Evolutionary conservation across 2,329 filamentous ascomycete species (phyloP).

Genomic region (Exophiala xenobiotica): DNA sequence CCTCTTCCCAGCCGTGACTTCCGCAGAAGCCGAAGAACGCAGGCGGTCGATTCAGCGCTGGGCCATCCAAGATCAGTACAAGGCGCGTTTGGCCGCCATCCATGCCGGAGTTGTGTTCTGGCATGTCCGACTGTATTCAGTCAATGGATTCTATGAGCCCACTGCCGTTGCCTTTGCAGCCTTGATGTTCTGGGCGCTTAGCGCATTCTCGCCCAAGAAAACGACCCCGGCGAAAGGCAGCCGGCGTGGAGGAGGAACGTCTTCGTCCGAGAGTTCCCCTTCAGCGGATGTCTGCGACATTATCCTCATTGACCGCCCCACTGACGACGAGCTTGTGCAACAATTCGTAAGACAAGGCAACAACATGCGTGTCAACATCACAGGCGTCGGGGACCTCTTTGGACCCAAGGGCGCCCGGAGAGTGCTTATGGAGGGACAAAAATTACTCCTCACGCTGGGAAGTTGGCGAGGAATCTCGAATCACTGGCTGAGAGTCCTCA

Average conservation of each 20-base stretch:
- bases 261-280: constrained; percentile 36
- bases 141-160: constrained; percentile 50
- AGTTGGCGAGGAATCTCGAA: constrained; percentile 10
- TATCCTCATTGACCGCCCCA: constrained; percentile 55
- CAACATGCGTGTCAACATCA: constrained; percentile 51
- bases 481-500: constrained; percentile 10
- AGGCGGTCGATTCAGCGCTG: constrained; percentile 46
- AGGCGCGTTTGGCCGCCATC: constrained; percentile 55
- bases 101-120: constrained; percentile 55
- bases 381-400: constrained; percentile 49
- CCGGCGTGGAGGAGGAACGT: not conserved
- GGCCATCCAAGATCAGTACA: constrained; percentile 53
- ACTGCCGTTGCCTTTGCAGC: constrained; percentile 46
- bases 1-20: constrained; percentile 30
- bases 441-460: constrained; percentile 8
- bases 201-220: constrained; percentile 34
- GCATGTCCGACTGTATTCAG: constrained; percentile 52
- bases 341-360: constrained; percentile 53
- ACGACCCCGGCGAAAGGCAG: constrained; percentile 35
- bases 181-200: constrained; percentile 50
- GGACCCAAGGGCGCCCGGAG: constrained; percentile 7
- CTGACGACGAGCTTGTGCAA: constrained; percentile 59
- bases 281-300: constrained; percentile 27
- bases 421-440: constrained; percentile 20
- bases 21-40: constrained; percentile 34